Evolutionary conservation across 2,329 filamentous ascomycete species (phyloP), one percentile per base, ranked within the genome.

Genomic region (Verruconis gallopava): DNA sequence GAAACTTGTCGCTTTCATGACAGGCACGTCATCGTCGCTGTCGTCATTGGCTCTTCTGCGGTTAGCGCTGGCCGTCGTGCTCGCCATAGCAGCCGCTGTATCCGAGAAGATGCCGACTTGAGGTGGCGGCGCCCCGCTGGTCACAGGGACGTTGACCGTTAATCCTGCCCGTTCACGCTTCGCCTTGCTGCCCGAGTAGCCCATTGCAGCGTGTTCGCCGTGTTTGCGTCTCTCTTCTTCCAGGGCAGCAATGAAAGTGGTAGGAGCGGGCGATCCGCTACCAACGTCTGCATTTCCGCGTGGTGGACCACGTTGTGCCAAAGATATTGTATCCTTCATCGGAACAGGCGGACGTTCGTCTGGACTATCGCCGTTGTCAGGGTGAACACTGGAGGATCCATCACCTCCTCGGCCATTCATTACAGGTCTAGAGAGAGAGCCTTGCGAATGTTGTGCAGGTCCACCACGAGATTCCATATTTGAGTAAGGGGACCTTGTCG

Each of bases 1-100:
- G 37, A 47, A 47, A 33, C 45, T 47, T n/a, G 25, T 37, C 21
- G 30, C 45, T 14, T 42, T 41, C 45, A 47, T 47, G n/a, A 46
- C 45, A 11, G 38, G 37, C 9, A n/a, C 17, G 5, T 46, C 43
- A 5, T 44, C 42, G 6, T 47, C 45, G 22, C 21, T 25, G 2
- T 32, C 21, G 5, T 15, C 43, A 35, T 32, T 37, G 28, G 19
- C n/a, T 15, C 20, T 21, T 5, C 13, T 25, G 18, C 37, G 15
- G 9, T 9, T 18, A 22, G 20, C 37, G 21, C 37, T 9, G 5
- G 15, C 11, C 21, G 12, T 15, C 9, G 15, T 19, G 9, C 14
- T 30, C n/a, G 25, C 25, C 6, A 30, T n/a, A 9, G 25, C 25
- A 30, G 25, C 25, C 25, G 25, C n/a, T 9, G 25, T 30, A n/a